Base-by-base conservation (phyloP, 129 eudicot genomes). In the Flaveria brownii region DNA sequence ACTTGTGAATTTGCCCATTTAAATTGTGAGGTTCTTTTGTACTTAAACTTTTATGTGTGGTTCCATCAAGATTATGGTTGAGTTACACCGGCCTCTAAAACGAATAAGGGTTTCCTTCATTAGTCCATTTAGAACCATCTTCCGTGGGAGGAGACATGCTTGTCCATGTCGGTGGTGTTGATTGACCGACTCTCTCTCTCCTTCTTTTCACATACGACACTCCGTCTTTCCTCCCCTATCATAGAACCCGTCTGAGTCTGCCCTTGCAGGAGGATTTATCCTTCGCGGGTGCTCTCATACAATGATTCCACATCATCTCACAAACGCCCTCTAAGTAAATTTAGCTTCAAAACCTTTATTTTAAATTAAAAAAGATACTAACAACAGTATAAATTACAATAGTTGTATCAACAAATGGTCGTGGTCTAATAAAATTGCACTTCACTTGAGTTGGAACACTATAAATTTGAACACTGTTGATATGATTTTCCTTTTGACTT, bases 1-100 rank as follows among this genome's bases (percentile, higher is more conserved):
- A 61, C 26, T 61, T 15, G 67, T 61, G 67, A 61, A 61, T 26
- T 57, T 61, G 41, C 42, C 41, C 67, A 61, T 14, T 41, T 14
- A 7, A 16, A 61, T 57, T 57, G 30, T 57, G 64, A 23, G 33
- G 33, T 57, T n/a, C 43, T 62, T 0, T 28, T 26, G 43, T 28
- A 9, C 9, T n/a, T 33, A 28, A 52, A 41, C 71, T 66, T 66
- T 16, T 39, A 18, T 17, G 17, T 16, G 51, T 41, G 71, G 30
- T 33, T 66, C 49, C 13, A 43, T 43, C 49, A 43, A 43, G 12
- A 7, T 43, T 43, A 43, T 7, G 13, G 49, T 43, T 43, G 49
- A 43, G 49, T 43, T 43, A 43, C 49, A 43, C 49, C 49, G 6
- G 39, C 6, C 6, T 33, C 0, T 33, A 4, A 33, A 4, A 33